Conservation (phyloP, 306 rosid species). For the Gastrolobium bilobum region DNA sequence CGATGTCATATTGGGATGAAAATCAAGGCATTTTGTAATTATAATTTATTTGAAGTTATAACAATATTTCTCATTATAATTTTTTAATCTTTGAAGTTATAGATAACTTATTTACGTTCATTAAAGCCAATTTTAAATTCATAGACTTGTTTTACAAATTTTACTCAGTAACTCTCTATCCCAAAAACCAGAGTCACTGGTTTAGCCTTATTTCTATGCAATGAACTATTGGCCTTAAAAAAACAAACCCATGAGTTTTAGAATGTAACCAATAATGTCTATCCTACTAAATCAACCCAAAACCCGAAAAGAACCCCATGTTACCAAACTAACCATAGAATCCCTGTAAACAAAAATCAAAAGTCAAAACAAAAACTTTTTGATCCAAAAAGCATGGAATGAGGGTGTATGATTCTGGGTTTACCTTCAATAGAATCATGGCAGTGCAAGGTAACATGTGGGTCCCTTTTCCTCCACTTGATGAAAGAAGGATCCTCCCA, state of each 20-base stretch:
- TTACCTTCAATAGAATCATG: slow-evolving; percentile 95
- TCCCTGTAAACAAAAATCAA: background rate
- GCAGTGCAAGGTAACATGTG: slow-evolving; percentile 86
- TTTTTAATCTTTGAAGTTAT: no score
- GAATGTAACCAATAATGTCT: background rate
- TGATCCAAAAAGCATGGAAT: background rate
- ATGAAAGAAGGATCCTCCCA: slow-evolving; percentile 96
- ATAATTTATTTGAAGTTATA: no score
- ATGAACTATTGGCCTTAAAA: background rate
- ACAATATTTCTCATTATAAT: no score
- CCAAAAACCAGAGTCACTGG: slow-evolving; percentile 35
- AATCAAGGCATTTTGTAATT: no score
- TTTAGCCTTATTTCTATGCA: slow-evolving; percentile 21
- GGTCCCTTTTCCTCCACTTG: slow-evolving; percentile 91
- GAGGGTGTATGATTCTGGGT: background rate
- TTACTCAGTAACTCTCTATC: background rate
- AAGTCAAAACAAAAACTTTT: background rate
- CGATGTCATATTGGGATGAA: no score
- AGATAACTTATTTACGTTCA: no score
- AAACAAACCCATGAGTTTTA: background rate
- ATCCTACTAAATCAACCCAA: slow-evolving; percentile 3
- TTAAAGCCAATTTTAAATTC: background rate
- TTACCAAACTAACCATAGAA: background rate
- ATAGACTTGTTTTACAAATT: slow-evolving; percentile 15
- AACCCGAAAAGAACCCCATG: background rate